Percentiles rank a stretch among this genome's conserved stretches.
Conservation (phyloP, 1,284 basidiomycete species). For the Tilletia walkeri region DNA sequence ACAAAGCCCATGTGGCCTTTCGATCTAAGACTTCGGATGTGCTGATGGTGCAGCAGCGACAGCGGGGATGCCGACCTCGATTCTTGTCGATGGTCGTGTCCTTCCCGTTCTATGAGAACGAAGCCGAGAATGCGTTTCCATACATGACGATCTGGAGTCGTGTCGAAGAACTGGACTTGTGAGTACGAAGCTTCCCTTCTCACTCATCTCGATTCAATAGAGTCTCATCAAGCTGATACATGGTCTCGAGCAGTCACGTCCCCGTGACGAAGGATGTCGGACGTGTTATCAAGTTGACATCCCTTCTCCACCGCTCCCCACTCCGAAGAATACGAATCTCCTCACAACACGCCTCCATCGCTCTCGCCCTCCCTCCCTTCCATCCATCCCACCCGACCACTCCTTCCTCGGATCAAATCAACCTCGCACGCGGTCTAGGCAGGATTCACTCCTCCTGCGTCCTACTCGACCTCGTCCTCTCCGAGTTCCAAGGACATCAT, state of each 20-base stretch:
- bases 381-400: too few species aligned
- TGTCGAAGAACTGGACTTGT: constrained; percentile 48
- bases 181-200: constrained; percentile 1
- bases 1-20: constrained; percentile 14
- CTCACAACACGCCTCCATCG: constrained; percentile 39
- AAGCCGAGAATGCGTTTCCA: constrained; percentile 42
- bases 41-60: constrained; percentile 3
- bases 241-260: constrained; percentile 22
- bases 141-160: constrained; percentile 45
- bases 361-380: constrained; percentile 40
- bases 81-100: constrained; percentile 44
- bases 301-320: constrained; percentile 34
- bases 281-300: constrained; percentile 36
- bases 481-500: constrained; percentile 15
- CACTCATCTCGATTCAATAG: not conserved
- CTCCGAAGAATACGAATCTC: constrained; percentile 43
- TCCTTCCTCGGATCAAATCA: not conserved
- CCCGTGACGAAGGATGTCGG: constrained; percentile 37
- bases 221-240: not conserved
- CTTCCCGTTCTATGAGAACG: constrained; percentile 48
- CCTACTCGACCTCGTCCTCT: constrained; percentile 1
- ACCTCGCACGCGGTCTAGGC: constrained; percentile 3
- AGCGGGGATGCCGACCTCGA: constrained; percentile 1
- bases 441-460: not conserved
- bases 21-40: constrained; percentile 9